Evolutionary conservation across 768 basidiomycete species (phyloP).

Genomic region (Boletus sp.): DNA sequence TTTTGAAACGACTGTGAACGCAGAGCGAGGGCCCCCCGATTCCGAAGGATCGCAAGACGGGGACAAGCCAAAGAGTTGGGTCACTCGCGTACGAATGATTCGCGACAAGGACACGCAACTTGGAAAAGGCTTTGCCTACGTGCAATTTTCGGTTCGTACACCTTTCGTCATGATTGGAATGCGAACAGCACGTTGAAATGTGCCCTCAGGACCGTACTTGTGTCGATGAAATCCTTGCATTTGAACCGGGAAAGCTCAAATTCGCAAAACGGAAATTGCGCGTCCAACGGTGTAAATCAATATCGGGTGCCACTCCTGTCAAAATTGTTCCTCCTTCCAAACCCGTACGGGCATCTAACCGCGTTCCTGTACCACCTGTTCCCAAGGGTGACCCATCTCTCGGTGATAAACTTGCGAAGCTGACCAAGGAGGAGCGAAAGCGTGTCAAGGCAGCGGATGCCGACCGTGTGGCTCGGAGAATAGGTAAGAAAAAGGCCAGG

Average conservation of each 20-base stretch:
- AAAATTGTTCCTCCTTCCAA: constrained; percentile 8
- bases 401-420: constrained; percentile 71
- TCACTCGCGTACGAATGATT: constrained; percentile 82
- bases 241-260: constrained; percentile 75
- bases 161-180: not conserved
- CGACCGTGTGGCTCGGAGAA: constrained; percentile 76
- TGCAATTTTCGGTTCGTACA: constrained; percentile 70
- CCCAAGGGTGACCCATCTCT: constrained; percentile 83
- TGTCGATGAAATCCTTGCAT: constrained; percentile 87
- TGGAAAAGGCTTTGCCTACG: constrained; percentile 94
- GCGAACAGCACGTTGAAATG: not conserved
- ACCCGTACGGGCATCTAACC: not conserved
- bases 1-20: constrained; percentile 74
- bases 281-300: constrained; percentile 86
- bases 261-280: constrained; percentile 93
- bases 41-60: constrained; percentile 28
- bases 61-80: constrained; percentile 55
- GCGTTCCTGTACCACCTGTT: constrained; percentile 15
- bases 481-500: constrained; percentile 88
- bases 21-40: constrained; percentile 64
- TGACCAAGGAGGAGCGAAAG: constrained; percentile 88
- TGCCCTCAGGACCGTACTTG: constrained; percentile 74
- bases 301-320: constrained; percentile 40
- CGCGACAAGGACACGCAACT: constrained; percentile 89
- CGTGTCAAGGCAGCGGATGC: constrained; percentile 73